Percentiles rank a stretch among this genome's conserved stretches.
These are phyloP conservation scores for Cardiospermum halicacabum DNA, from an alignment of 345 rosid genomes.

Conservation along the genomic window DNA sequence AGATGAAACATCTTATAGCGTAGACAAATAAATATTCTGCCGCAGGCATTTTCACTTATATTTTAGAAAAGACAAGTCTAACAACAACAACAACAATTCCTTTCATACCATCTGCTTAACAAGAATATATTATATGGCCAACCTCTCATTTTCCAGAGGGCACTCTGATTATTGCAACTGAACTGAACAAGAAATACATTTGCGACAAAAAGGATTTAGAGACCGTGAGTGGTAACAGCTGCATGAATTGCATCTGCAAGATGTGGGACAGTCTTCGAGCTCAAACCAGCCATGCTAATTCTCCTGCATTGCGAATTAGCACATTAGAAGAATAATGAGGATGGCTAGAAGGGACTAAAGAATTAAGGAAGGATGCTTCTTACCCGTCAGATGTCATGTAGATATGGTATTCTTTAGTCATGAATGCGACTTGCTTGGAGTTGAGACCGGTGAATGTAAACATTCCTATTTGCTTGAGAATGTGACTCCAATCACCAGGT, in stretches of 20 bases:
- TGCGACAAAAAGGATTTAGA: slow-evolving; percentile 5
- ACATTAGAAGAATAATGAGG: no score
- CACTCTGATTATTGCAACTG: slow-evolving; percentile 7
- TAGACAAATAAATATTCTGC: neutral
- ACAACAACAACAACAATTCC: neutral
- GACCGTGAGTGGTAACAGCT: slow-evolving; percentile 39
- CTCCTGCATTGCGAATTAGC: slow-evolving; percentile 35
- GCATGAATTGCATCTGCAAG: slow-evolving; percentile 73
- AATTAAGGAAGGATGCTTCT: neutral
- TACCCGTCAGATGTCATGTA: slow-evolving; percentile 84
- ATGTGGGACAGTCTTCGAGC: slow-evolving; percentile 65
- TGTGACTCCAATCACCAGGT: slow-evolving; percentile 83
- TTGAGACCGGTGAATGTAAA: slow-evolving; percentile 71
- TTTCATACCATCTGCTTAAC: neutral
- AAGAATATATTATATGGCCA: neutral
- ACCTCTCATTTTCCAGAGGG: neutral
- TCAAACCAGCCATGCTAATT: slow-evolving; percentile 80
- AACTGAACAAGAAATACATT: neutral
- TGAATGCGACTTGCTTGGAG: slow-evolving; percentile 54
- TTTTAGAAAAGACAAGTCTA: neutral
- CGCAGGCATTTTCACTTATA: no score
- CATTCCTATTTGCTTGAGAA: slow-evolving; percentile 76
- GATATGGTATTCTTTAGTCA: slow-evolving; percentile 67
- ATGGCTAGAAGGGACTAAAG: neutral
- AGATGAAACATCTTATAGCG: neutral